Conservation (phyloP, 2,329 filamentous ascomycete species). For the Paraconiothyrium sp. region DNA sequence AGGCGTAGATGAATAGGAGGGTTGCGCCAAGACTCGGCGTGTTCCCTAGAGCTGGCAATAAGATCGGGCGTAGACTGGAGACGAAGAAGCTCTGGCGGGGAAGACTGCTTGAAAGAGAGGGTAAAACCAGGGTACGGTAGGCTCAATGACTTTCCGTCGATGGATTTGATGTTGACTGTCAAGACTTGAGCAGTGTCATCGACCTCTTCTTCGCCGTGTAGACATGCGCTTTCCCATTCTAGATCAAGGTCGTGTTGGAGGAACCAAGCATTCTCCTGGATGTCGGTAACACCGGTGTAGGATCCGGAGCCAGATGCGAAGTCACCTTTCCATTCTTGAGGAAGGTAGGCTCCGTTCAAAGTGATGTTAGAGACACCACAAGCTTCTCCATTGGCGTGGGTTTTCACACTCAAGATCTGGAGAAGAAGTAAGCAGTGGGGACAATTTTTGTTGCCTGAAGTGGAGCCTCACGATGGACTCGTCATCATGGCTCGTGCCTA, state of each 20-base stretch:
- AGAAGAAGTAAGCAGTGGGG: conserved; percentile 36
- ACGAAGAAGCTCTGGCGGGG: conserved; percentile 49
- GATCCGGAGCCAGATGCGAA: conserved; percentile 47
- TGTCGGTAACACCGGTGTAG: conserved; percentile 39
- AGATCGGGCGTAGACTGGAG: conserved; percentile 44
- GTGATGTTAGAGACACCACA: conserved; percentile 54
- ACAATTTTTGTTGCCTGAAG: conserved; percentile 44
- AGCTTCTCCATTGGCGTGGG: conserved; percentile 48
- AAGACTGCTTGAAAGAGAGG: conserved; percentile 52
- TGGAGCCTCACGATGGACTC: conserved; percentile 51
- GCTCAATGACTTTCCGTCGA: conserved; percentile 46
- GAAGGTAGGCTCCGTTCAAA: conserved; percentile 52
- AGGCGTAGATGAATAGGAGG: conserved; percentile 48
- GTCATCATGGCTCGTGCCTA: conserved; percentile 53
- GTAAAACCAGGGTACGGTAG: conserved; percentile 48
- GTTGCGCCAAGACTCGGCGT: conserved; percentile 48
- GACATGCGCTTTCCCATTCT: conserved; percentile 52
- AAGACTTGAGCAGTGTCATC: conserved; percentile 49
- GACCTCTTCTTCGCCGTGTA: conserved; percentile 40
- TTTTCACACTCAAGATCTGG: conserved; percentile 55
- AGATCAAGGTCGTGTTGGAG: conserved; percentile 48
- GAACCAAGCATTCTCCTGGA: conserved; percentile 46
- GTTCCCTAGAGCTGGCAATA: conserved; percentile 35
- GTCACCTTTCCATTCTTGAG: conserved; percentile 51
- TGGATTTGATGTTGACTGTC: conserved; percentile 51